Percentiles rank a stretch among this genome's conserved stretches.
phyloP scores from a whole-genome alignment of 495 filamentous ascomycete genomes.

The Aspergillus steynii region DNA sequence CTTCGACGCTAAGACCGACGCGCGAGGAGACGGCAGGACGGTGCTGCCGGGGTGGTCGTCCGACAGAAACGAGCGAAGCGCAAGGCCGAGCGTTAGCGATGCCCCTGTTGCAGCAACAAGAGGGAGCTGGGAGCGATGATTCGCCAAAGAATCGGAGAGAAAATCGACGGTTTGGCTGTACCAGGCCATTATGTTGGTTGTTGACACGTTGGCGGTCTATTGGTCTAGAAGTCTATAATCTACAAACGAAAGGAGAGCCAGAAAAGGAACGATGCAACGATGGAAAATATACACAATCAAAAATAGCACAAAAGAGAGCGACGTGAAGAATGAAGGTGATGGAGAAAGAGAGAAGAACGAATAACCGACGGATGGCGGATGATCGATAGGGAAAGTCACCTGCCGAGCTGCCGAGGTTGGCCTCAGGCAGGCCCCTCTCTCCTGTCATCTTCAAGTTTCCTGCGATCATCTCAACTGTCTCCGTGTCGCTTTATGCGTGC shows the following conservation, averaged over 20 bases:
- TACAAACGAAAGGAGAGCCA: background rate
- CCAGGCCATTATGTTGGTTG: conserved; percentile 32
- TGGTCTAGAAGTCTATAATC: conserved; percentile 5
- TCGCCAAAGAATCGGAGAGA: conserved; percentile 39
- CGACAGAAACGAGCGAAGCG: conserved; percentile 38
- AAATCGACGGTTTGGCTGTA: conserved; percentile 42
- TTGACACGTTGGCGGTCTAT: conserved; percentile 1
- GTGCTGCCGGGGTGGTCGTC: conserved; percentile 13
- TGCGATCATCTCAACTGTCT: background rate
- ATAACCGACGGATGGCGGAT: background rate
- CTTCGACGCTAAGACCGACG: conserved; percentile 46
- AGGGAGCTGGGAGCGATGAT: conserved; percentile 40
- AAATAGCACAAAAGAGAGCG: background rate
- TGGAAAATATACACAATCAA: background rate
- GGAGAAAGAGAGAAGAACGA: background rate
- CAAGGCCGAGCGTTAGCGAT: conserved; percentile 43
- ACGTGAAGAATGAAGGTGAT: background rate
- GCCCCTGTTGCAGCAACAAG: conserved; percentile 43
- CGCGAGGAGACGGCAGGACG: conserved; percentile 48
- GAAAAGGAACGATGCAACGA: background rate
- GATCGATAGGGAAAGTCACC: background rate
- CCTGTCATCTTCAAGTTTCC: background rate
- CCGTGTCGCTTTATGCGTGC: background rate
- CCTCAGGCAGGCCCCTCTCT: background rate
- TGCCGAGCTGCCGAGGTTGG: background rate